phyloP scores from a whole-genome alignment of 2,329 filamentous ascomycete genomes.

The Fusarium sp. region DNA sequence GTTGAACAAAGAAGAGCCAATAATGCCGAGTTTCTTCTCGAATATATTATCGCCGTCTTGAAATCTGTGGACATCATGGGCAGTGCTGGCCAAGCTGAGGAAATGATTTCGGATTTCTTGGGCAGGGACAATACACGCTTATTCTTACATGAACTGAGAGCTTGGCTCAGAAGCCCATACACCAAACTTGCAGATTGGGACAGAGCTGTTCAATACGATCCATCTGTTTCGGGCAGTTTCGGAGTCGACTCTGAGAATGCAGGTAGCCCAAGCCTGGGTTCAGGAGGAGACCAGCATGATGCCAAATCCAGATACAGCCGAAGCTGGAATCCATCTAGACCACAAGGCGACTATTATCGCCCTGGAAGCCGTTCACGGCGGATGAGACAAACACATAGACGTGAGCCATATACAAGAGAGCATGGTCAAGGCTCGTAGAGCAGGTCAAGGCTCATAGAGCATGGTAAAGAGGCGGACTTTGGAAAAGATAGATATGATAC shows the following conservation, averaged over 20 bases:
- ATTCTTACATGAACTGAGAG: constrained; percentile 86
- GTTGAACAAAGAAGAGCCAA: constrained; percentile 58
- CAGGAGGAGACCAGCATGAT: neutral
- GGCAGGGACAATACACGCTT: constrained; percentile 77
- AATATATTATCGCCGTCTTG: constrained; percentile 86
- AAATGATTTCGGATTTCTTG: constrained; percentile 81
- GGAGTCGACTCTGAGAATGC: neutral
- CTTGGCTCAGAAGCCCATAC: constrained; percentile 86
- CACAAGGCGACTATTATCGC: constrained; percentile 46
- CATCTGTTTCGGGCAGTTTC: neutral
- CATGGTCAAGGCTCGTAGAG: neutral
- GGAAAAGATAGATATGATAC: constrained; percentile 40
- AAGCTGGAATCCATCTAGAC: neutral
- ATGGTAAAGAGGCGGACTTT: constrained; percentile 2
- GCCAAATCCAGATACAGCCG: neutral
- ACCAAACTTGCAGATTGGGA: constrained; percentile 82
- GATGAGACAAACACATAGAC: constrained; percentile 14
- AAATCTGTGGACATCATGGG: constrained; percentile 85
- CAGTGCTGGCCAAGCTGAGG: constrained; percentile 80
- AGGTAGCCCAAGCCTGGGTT: neutral
- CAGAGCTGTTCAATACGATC: constrained; percentile 76
- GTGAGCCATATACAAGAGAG: constrained; percentile 32
- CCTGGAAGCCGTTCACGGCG: constrained; percentile 25
- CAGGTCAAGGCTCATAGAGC: neutral
- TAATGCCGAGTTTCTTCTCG: constrained; percentile 85